Evolutionary conservation across 2,329 filamentous ascomycete species (phyloP).

Genomic region (Penicillium glabrum): DNA sequence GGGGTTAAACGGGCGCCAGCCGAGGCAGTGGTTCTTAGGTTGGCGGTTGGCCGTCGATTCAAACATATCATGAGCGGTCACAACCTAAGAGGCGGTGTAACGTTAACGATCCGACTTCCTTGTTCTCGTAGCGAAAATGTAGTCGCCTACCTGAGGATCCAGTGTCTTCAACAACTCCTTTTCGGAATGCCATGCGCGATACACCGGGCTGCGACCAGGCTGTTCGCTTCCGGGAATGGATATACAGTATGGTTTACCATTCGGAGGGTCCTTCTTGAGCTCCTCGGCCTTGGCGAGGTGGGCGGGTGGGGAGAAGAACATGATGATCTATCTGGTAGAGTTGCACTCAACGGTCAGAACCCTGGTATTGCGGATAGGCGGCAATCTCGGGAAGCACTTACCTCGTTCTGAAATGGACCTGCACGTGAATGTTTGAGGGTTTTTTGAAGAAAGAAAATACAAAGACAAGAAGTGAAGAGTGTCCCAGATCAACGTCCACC

Average conservation of each 20-base stretch:
- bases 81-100: constrained; percentile 37
- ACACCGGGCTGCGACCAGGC: constrained; percentile 71
- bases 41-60: constrained; percentile 64
- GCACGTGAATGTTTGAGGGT: neutral
- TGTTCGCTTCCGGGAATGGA: constrained; percentile 72
- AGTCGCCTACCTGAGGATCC: constrained; percentile 60
- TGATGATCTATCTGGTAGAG: constrained; percentile 12
- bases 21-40: constrained; percentile 72
- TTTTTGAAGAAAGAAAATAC: neutral
- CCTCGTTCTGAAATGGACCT: neutral
- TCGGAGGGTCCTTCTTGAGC: constrained; percentile 63
- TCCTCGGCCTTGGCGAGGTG: constrained; percentile 46
- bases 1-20: constrained; percentile 76
- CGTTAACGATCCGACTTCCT: neutral
- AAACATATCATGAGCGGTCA: constrained; percentile 78
- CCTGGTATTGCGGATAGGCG: neutral
- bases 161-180: constrained; percentile 71
- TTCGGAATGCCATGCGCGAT: constrained; percentile 77
- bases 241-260: constrained; percentile 75
- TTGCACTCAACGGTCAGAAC: neutral
- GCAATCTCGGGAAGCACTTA: neutral
- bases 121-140: too few species aligned
- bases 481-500: constrained; percentile 34
- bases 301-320: constrained; percentile 39
- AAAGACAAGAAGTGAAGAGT: neutral